Evolutionary conservation across 2,329 filamentous ascomycete genomes (phyloP).

Genomic region (Neurospora sp.): DNA sequence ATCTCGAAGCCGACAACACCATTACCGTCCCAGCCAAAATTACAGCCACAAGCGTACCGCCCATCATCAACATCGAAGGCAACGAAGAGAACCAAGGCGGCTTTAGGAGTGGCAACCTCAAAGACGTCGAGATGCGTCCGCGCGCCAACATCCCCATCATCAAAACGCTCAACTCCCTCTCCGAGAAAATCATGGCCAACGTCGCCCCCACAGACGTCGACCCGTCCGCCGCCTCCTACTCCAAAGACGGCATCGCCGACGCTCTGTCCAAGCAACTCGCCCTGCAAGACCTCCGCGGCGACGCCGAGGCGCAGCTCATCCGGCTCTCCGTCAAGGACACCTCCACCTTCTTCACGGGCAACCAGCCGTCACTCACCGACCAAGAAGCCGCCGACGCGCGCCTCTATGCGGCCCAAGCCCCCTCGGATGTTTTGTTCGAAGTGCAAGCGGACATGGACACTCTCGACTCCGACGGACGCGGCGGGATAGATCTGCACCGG

Average conservation of each 20-base stretch:
- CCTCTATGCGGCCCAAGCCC: conserved; percentile 60
- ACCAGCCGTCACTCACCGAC: conserved; percentile 35
- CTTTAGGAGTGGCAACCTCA: conserved; percentile 68
- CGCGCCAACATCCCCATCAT: conserved; percentile 77
- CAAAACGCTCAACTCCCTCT: conserved; percentile 78
- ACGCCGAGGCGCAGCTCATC: conserved; percentile 66
- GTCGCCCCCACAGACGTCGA: conserved; percentile 71
- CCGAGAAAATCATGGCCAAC: conserved; percentile 86
- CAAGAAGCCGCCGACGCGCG: conserved; percentile 18
- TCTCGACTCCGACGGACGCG: conserved; percentile 36
- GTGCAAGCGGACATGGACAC: conserved; percentile 53
- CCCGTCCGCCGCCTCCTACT: conserved; percentile 45
- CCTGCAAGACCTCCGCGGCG: conserved; percentile 69
- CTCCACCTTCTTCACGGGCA: conserved; percentile 63
- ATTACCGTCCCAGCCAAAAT: conserved; percentile 41
- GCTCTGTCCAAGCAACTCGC: conserved; percentile 53
- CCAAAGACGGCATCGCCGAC: conserved; percentile 38
- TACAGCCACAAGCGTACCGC: conserved; percentile 60
- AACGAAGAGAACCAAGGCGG: conserved; percentile 95
- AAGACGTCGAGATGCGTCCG: conserved; percentile 84
- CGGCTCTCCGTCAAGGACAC: conserved; percentile 84
- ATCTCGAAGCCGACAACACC: conserved; percentile 64
- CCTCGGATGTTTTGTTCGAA: conserved; percentile 54
- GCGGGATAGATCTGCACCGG: conserved; percentile 49
- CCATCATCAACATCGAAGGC: conserved; percentile 84